phyloP scores from a whole-genome alignment of 169 alveolate species.

The Plasmodium relictum region DNA sequence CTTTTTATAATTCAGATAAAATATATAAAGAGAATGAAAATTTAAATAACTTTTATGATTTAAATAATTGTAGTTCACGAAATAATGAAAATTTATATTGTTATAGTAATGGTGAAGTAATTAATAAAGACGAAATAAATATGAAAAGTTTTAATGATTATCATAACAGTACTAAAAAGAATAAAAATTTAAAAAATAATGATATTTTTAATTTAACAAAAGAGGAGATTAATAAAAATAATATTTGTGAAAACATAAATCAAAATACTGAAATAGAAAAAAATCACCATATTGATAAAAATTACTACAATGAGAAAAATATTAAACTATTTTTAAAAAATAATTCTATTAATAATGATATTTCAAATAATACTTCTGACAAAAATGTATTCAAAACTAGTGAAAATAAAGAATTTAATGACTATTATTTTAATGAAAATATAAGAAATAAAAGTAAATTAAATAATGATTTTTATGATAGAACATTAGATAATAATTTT shows the following conservation, averaged over 20 bases:
- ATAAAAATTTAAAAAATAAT: constrained; percentile 9
- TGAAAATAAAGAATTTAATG: neutral
- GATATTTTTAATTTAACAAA: constrained; percentile 80
- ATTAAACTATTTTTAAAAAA: neutral
- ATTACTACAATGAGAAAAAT: constrained; percentile 2
- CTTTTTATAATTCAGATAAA: no score
- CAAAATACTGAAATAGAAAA: neutral
- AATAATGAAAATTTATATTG: no score
- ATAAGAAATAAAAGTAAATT: neutral
- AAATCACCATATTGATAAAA: neutral
- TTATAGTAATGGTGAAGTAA: no score
- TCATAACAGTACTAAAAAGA: neutral
- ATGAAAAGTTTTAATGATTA: neutral
- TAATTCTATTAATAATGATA: neutral
- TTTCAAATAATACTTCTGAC: neutral
- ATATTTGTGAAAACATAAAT: neutral
- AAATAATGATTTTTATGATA: constrained; percentile 2
- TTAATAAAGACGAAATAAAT: neutral
- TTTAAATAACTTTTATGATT: no score
- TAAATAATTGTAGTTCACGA: no score
- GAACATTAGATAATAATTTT: neutral
- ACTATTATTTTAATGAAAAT: constrained; percentile 20
- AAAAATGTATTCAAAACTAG: neutral
- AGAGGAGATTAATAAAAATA: constrained; percentile 45
- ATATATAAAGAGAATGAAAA: no score